Evolutionary conservation across 148 eudicot genomes (phyloP).

Genomic region (Pharnaceum exiguum): DNA sequence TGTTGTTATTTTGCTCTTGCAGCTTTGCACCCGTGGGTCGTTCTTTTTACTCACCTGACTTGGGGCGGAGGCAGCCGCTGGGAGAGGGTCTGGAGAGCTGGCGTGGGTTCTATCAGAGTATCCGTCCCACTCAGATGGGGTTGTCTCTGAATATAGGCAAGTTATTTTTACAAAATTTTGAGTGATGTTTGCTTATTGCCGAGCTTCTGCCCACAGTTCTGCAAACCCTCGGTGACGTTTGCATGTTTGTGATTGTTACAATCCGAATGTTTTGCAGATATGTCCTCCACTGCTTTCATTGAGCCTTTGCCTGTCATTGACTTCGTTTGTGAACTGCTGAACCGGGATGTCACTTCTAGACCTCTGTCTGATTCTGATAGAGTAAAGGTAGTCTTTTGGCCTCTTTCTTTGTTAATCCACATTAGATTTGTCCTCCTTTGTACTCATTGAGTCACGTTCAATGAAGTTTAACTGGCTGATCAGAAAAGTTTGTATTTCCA

Average conservation of each 20-base stretch:
- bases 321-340: constrained; percentile 55
- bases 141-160: constrained; percentile 71
- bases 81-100: constrained; percentile 79
- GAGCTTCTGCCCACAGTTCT: no score
- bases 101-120: constrained; percentile 90
- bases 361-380: constrained; percentile 78
- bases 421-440: neutral
- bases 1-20: neutral
- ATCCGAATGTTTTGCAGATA: constrained; percentile 40
- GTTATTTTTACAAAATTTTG: neutral
- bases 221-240: no score
- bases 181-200: neutral
- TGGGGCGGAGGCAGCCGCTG: constrained; percentile 56
- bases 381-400: constrained; percentile 39
- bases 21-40: constrained; percentile 65
- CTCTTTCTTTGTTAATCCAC: neutral
- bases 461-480: no score
- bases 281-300: constrained; percentile 82
- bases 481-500: no score
- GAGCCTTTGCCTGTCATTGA: constrained; percentile 72
- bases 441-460: no score
- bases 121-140: constrained; percentile 91
- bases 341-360: constrained; percentile 49
- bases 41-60: constrained; percentile 61
- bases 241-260: neutral